Conservation (phyloP, 2,329 filamentous ascomycete genomes). For the Colletotrichum graminicola region DNA sequence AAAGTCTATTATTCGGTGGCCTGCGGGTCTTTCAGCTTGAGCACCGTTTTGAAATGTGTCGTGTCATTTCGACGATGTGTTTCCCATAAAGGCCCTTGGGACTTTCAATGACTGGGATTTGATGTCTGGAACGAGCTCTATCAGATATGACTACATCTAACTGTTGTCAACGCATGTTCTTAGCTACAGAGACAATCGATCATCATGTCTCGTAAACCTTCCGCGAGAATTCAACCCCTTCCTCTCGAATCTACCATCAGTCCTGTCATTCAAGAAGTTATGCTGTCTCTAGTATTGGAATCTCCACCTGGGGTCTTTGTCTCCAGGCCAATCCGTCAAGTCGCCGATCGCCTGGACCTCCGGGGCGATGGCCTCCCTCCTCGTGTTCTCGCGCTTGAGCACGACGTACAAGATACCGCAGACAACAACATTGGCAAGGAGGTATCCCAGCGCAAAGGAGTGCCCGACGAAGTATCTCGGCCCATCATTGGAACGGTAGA, state of each 20-base stretch:
- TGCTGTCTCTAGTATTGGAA: conserved; percentile 64
- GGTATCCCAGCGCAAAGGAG: conserved; percentile 73
- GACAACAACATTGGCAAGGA: conserved; percentile 69
- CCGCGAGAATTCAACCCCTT: neutral
- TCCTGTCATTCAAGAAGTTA: neutral
- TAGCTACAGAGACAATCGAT: too few relatives aligned
- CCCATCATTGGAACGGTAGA: conserved; percentile 71
- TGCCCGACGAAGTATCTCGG: conserved; percentile 77
- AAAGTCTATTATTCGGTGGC: neutral
- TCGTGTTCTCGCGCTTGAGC: conserved; percentile 69
- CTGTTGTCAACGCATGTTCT: too few relatives aligned
- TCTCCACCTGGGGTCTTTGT: conserved; percentile 74
- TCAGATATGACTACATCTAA: neutral
- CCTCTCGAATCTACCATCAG: too few relatives aligned
- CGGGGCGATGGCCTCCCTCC: conserved; percentile 58
- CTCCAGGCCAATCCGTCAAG: conserved; percentile 68
- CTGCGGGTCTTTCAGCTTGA: too few relatives aligned
- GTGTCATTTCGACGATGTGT: neutral
- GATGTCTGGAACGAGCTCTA: neutral
- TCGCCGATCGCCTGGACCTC: conserved; percentile 64
- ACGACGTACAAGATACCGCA: conserved; percentile 65
- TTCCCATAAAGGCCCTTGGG: too few relatives aligned
- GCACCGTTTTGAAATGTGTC: too few relatives aligned
- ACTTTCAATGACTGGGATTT: fast-evolving
- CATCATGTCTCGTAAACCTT: too few relatives aligned